A percentile compares a stretch with the other conserved stretches of the same genome.
These are phyloP conservation scores for Nakazawaea ishiwadae DNA, from an alignment of 805 yeast genomes.

Conservation along the genomic window DNA sequence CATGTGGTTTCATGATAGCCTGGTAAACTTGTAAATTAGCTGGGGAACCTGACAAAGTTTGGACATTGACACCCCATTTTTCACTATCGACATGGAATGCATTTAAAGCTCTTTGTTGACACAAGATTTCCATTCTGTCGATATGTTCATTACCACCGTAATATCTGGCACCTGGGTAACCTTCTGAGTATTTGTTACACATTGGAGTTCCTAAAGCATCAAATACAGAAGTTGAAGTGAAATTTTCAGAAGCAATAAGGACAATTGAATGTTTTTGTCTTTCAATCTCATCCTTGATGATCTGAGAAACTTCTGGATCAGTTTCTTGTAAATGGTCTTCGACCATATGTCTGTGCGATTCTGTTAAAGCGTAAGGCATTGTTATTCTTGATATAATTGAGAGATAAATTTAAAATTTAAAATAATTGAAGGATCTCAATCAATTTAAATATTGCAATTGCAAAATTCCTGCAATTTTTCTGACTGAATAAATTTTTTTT, in stretches of 20 bases:
- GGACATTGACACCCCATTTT: slow-evolving; percentile 98
- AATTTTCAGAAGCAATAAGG: slow-evolving; percentile 94
- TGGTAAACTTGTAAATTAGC: slow-evolving; percentile 96
- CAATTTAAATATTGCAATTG: too few species aligned
- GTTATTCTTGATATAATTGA: background rate
- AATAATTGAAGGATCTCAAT: too few species aligned
- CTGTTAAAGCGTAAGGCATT: slow-evolving; percentile 62
- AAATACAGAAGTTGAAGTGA: slow-evolving; percentile 93
- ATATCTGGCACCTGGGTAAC: slow-evolving; percentile 98
- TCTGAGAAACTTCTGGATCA: slow-evolving; percentile 75
- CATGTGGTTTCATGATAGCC: slow-evolving; percentile 92
- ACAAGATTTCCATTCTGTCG: slow-evolving; percentile 86
- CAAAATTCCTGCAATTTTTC: too few species aligned
- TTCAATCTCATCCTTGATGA: slow-evolving; percentile 72
- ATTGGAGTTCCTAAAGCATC: slow-evolving; percentile 96
- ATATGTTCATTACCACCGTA: slow-evolving; percentile 98
- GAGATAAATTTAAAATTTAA: too few species aligned
- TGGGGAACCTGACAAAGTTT: slow-evolving; percentile 94
- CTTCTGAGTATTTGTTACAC: slow-evolving; percentile 98
- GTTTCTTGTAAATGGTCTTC: slow-evolving; percentile 58
- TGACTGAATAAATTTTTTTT: too few species aligned
- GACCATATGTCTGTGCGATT: slow-evolving; percentile 60
- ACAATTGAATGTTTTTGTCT: slow-evolving; percentile 95
- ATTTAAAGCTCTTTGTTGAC: slow-evolving; percentile 91
- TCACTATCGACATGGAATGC: slow-evolving; percentile 79